Conservation (phyloP, 441 rosid species). For the Corymbia calophylla region DNA sequence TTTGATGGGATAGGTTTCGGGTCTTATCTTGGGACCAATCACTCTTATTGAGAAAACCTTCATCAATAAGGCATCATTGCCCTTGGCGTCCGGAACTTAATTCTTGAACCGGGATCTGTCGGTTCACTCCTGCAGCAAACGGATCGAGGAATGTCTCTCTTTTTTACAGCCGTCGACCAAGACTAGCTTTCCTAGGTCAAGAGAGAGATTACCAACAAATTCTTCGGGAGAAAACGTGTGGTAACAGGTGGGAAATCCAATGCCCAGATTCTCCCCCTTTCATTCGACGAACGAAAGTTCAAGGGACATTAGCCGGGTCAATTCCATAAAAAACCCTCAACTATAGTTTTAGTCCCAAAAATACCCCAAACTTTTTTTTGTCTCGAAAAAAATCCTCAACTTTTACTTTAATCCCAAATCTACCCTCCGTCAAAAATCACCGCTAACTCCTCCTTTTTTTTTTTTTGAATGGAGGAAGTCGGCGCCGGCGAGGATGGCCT, state of each 20-base stretch:
- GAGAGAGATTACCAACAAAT: neutral
- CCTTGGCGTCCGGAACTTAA: neutral
- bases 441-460: too few relatives aligned
- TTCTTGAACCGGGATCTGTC: neutral
- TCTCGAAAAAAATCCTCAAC: too few relatives aligned
- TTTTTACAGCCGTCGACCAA: neutral
- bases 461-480: too few relatives aligned
- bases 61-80: neutral
- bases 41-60: neutral
- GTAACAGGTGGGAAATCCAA: neutral
- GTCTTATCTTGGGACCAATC: fast-evolving
- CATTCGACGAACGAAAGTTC: neutral
- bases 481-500: too few relatives aligned
- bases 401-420: too few relatives aligned
- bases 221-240: neutral
- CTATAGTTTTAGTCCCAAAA: too few relatives aligned
- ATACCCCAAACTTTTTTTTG: too few relatives aligned
- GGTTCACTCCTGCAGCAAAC: neutral
- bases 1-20: neutral
- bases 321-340: too few relatives aligned
- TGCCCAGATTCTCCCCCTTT: neutral
- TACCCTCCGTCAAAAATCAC: too few relatives aligned
- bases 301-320: neutral
- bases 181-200: neutral
- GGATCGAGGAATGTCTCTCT: neutral